A percentile compares a stretch with the other conserved stretches of the same genome.
These are phyloP conservation scores for Ustilago nuda DNA, from an alignment of 1,284 basidiomycete genomes.

Conservation along the genomic window DNA sequence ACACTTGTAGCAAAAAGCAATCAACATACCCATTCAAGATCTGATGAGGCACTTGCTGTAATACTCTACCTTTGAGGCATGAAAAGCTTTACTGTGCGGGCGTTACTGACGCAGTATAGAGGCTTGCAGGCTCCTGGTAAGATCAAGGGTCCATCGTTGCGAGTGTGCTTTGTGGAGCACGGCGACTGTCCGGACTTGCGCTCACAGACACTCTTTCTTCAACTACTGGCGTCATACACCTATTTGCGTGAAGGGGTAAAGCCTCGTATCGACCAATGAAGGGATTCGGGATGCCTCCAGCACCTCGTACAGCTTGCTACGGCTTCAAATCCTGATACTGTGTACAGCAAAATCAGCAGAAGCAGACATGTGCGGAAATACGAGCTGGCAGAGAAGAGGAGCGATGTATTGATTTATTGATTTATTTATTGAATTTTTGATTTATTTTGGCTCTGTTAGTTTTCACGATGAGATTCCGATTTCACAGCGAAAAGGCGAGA, in stretches of 20 bases:
- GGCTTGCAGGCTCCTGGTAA: background rate
- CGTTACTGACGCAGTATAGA: background rate
- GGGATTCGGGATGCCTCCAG: background rate
- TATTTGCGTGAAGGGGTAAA: no score
- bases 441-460: slow-evolving; percentile 4
- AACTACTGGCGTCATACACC: background rate
- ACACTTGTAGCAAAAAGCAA: background rate
- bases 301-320: background rate
- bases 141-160: background rate
- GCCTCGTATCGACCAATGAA: no score
- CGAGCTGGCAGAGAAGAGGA: background rate
- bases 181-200: slow-evolving; percentile 9
- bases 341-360: background rate
- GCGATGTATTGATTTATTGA: no score
- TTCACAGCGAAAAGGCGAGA: background rate
- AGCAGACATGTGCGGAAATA: background rate
- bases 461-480: background rate
- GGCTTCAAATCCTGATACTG: background rate
- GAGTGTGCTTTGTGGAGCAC: slow-evolving; percentile 15
- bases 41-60: background rate
- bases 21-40: slow-evolving; percentile 18
- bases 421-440: background rate
- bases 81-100: background rate
- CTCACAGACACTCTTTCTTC: no score
- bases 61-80: background rate